A percentile compares a stretch with the other conserved stretches of the same genome.
phyloP scores from a whole-genome alignment of 148 eudicot genomes.

The Chenopodium berlandieri region DNA sequence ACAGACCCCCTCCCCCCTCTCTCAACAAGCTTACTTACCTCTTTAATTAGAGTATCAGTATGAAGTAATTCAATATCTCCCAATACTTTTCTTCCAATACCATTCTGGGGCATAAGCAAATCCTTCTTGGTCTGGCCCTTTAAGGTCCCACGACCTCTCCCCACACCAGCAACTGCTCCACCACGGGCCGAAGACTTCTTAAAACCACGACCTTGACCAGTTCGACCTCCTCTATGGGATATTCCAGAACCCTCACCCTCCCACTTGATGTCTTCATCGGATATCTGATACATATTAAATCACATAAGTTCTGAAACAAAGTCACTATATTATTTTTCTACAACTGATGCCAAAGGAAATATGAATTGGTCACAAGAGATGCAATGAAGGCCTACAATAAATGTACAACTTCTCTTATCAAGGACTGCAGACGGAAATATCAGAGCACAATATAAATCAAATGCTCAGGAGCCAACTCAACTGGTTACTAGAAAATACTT shows the following conservation, averaged over 20 bases:
- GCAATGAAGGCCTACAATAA: neutral
- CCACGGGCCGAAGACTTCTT: slow-evolving; percentile 45
- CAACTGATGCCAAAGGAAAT: slow-evolving; percentile 2
- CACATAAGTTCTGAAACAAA: slow-evolving; percentile 1
- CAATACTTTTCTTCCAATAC: slow-evolving; percentile 48
- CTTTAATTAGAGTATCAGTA: slow-evolving; percentile 63
- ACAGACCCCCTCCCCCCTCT: neutral
- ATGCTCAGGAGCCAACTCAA: neutral
- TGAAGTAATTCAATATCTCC: slow-evolving; percentile 64
- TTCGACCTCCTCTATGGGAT: slow-evolving; percentile 39
- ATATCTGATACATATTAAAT: slow-evolving; percentile 35
- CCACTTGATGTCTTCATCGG: slow-evolving; percentile 61
- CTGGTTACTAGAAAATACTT: neutral
- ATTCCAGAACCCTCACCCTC: slow-evolving; percentile 49
- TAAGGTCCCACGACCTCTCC: slow-evolving; percentile 53
- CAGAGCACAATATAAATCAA: neutral
- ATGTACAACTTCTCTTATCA: neutral
- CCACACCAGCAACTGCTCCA: slow-evolving; percentile 41
- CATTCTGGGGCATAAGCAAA: slow-evolving; percentile 43
- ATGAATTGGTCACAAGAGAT: neutral
- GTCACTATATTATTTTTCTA: neutral
- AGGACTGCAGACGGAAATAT: neutral
- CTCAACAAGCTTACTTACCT: slow-evolving; percentile 33
- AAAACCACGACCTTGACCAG: slow-evolving; percentile 45
- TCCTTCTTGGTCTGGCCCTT: slow-evolving; percentile 47